phyloP scores from a whole-genome alignment of 2,329 filamentous ascomycete species.

The Botryosphaeria dothidea region DNA sequence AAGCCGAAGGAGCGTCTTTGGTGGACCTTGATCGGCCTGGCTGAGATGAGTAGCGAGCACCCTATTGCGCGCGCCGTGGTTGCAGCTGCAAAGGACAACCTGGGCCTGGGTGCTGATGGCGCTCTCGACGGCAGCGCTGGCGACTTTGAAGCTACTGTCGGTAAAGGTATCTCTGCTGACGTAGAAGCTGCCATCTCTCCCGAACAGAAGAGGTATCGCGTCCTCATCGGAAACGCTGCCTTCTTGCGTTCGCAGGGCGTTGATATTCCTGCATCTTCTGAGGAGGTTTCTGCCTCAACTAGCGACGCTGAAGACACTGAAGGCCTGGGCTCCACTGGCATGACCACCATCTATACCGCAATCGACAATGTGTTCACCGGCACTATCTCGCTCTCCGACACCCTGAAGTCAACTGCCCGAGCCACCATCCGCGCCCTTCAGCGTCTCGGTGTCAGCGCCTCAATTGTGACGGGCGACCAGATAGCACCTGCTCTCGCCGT shows the following conservation, averaged over 20 bases:
- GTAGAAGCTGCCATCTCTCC: constrained; percentile 73
- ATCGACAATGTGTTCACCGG: constrained; percentile 82
- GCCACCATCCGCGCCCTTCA: constrained; percentile 80
- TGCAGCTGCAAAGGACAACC: constrained; percentile 70
- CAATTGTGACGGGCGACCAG: constrained; percentile 94
- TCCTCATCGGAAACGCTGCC: constrained; percentile 79
- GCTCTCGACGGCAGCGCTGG: constrained; percentile 80
- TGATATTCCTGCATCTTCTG: constrained; percentile 53
- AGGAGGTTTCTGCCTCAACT: constrained; percentile 26
- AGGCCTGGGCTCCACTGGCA: constrained; percentile 58
- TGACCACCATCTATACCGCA: constrained; percentile 88
- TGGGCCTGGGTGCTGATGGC: constrained; percentile 70
- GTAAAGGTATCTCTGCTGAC: constrained; percentile 78
- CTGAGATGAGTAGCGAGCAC: constrained; percentile 94
- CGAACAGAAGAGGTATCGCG: constrained; percentile 71
- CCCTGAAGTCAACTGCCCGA: constrained; percentile 82
- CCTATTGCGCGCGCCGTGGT: constrained; percentile 91
- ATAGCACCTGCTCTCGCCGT: constrained; percentile 80
- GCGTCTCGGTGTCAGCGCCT: constrained; percentile 80
- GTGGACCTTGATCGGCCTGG: constrained; percentile 96
- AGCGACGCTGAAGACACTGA: constrained; percentile 27
- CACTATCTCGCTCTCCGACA: constrained; percentile 81
- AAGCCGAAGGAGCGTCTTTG: constrained; percentile 73
- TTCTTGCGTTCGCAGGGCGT: constrained; percentile 75
- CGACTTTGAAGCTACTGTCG: constrained; percentile 80